Evolutionary conservation across 768 basidiomycete genomes (phyloP).

Genomic region (Trametes cinnabarina): DNA sequence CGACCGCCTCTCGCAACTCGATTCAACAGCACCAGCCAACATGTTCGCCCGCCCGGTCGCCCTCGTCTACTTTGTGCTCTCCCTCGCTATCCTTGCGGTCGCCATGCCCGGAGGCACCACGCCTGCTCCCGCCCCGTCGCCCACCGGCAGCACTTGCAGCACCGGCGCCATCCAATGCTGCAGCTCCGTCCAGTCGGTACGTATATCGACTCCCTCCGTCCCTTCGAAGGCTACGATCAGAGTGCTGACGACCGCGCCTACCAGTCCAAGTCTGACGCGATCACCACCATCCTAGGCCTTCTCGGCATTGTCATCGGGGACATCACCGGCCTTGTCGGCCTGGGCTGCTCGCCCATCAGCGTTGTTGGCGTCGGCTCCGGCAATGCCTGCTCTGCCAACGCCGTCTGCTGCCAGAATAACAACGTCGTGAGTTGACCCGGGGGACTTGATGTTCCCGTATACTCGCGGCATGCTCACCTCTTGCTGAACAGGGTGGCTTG

Average conservation of each 20-base stretch:
- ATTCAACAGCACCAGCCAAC: neutral
- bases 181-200: constrained; percentile 7
- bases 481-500: neutral
- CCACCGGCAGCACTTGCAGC: constrained; percentile 3
- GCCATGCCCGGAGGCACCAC: constrained; percentile 15
- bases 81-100: constrained; percentile 17
- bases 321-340: constrained; percentile 11
- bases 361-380: constrained; percentile 15
- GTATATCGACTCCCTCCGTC: neutral
- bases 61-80: constrained; percentile 9
- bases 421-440: constrained; percentile 6
- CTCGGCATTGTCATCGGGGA: constrained; percentile 19
- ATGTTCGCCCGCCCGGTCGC: constrained; percentile 16
- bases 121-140: neutral
- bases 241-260: neutral
- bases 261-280: constrained; percentile 2
- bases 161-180: constrained; percentile 17
- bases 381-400: constrained; percentile 8
- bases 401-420: constrained; percentile 21
- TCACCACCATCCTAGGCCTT: constrained; percentile 3
- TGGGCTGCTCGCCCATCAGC: constrained; percentile 17
- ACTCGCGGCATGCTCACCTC: no score
- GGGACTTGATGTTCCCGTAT: no score
- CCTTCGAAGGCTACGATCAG: neutral
- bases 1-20: neutral